A percentile compares a stretch with the other conserved stretches of the same genome.
phyloP scores from a whole-genome alignment of 371 early-diverging fungal species.

The Mucor circinelloides region DNA sequence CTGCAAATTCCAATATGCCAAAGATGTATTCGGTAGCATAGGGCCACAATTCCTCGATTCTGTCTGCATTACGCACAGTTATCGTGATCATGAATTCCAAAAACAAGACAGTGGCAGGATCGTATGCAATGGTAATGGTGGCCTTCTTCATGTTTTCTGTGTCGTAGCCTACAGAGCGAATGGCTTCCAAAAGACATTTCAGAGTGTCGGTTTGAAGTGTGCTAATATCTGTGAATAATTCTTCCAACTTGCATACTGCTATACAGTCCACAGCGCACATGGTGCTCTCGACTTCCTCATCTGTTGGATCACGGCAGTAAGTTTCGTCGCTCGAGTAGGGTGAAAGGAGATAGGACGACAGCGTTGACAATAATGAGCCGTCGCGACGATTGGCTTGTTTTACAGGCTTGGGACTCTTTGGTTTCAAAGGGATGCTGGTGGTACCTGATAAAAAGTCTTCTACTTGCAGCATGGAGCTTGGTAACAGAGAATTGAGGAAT shows the following conservation, averaged over 20 bases:
- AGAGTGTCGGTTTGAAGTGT: slow-evolving; percentile 69
- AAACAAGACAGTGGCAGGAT: slow-evolving; percentile 72
- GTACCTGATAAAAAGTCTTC: slow-evolving; percentile 78
- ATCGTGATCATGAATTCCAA: slow-evolving; percentile 78
- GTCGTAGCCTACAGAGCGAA: slow-evolving; percentile 49
- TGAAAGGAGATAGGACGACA: slow-evolving; percentile 77
- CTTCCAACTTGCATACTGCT: slow-evolving; percentile 72
- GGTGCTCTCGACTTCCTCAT: slow-evolving; percentile 75
- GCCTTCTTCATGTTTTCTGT: slow-evolving; percentile 37
- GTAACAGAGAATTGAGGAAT: slow-evolving; percentile 73
- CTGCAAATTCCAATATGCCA: slow-evolving; percentile 69
- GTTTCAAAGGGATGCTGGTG: slow-evolving; percentile 71
- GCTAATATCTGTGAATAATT: slow-evolving; percentile 73
- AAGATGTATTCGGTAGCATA: slow-evolving; percentile 68
- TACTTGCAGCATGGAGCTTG: slow-evolving; percentile 65
- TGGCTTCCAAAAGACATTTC: slow-evolving; percentile 57
- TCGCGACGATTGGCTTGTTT: slow-evolving; percentile 61
- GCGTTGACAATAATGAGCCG: slow-evolving; percentile 75
- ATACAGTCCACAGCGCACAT: slow-evolving; percentile 75
- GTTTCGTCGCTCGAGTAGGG: slow-evolving; percentile 65
- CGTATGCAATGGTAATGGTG: slow-evolving; percentile 55
- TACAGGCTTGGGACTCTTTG: slow-evolving; percentile 50
- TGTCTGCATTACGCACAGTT: slow-evolving; percentile 73
- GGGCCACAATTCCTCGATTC: slow-evolving; percentile 67
- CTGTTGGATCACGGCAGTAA: slow-evolving; percentile 66